Evolutionary conservation across 192 early-diverging fungal species (phyloP).

Genomic region (Cetraspora pellucida): DNA sequence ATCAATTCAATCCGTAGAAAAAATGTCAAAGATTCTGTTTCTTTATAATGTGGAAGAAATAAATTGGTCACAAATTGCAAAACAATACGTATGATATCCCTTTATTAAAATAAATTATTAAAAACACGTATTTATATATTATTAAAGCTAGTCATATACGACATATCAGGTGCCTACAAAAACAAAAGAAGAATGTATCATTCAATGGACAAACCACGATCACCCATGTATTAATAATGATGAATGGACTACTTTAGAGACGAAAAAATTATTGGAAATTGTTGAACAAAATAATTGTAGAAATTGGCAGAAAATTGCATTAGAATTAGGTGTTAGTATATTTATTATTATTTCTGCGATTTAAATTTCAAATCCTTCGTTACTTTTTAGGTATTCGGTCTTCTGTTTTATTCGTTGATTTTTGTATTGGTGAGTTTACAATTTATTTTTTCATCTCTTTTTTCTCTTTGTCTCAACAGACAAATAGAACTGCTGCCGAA

Average conservation of each 20-base stretch:
- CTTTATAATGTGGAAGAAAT: slow-evolving; percentile 39
- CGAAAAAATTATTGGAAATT: slow-evolving; percentile 46
- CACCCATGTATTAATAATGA: slow-evolving; percentile 77
- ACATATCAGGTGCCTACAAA: slow-evolving; percentile 58
- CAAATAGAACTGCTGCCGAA: slow-evolving; percentile 70
- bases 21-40: slow-evolving; percentile 32
- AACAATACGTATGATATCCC: slow-evolving; percentile 37
- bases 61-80: slow-evolving; percentile 38
- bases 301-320: slow-evolving; percentile 70
- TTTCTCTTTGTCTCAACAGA: slow-evolving; percentile 50
- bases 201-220: slow-evolving; percentile 78
- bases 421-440: not conserved
- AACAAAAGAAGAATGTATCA: slow-evolving; percentile 70
- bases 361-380: not conserved
- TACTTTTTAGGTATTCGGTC: not conserved
- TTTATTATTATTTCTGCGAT: no score
- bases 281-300: slow-evolving; percentile 51
- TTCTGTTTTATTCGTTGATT: not conserved
- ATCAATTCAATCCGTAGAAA: slow-evolving; percentile 16
- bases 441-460: not conserved
- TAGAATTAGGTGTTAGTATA: slow-evolving; percentile 9
- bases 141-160: slow-evolving; percentile 26
- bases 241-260: slow-evolving; percentile 67
- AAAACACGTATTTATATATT: not conserved
- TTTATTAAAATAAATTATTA: not conserved